Percentiles rank a stretch among this genome's conserved stretches.
Conservation (phyloP, 2,329 filamentous ascomycete species). For the Gaeumannomyces sp. region DNA sequence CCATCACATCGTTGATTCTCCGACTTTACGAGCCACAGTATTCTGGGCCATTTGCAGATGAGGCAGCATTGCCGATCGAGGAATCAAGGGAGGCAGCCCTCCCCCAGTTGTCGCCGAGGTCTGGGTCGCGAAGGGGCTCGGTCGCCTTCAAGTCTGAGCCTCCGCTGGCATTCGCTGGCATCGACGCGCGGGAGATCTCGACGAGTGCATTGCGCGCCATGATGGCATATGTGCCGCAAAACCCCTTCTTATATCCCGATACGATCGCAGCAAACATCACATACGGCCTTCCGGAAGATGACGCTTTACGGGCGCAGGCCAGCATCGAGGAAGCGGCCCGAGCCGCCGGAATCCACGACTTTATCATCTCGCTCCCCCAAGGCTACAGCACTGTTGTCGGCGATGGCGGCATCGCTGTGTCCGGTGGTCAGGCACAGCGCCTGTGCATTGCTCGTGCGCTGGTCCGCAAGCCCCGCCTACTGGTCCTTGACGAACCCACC, state of each 20-base stretch:
- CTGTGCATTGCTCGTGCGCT: slow-evolving; percentile 77
- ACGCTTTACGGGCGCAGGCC: slow-evolving; percentile 37
- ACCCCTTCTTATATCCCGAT: slow-evolving; percentile 69
- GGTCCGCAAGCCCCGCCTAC: slow-evolving; percentile 60
- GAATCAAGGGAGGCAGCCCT: not conserved
- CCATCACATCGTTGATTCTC: slow-evolving; percentile 67
- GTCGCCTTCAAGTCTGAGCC: not conserved
- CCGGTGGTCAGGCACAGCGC: slow-evolving; percentile 77
- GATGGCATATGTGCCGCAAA: slow-evolving; percentile 64
- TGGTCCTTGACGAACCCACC: slow-evolving; percentile 85
- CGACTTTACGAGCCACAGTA: slow-evolving; percentile 53
- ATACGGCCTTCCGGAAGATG: slow-evolving; percentile 62
- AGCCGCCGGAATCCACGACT: slow-evolving; percentile 65
- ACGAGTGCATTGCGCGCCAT: slow-evolving; percentile 51
- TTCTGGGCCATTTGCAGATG: too few relatives aligned
- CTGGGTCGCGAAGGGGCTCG: not conserved
- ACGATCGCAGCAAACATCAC: slow-evolving; percentile 74
- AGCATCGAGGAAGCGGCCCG: slow-evolving; percentile 47
- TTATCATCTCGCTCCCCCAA: slow-evolving; percentile 63
- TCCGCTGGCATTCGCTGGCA: slow-evolving; percentile 51
- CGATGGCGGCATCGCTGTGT: slow-evolving; percentile 65
- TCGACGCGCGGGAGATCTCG: slow-evolving; percentile 53
- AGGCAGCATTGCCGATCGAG: not conserved
- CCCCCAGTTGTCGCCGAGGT: not conserved
- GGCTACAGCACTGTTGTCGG: slow-evolving; percentile 71